These are phyloP conservation scores for Coelastrella sp. DNA, from an alignment of 139 green algal genomes.

Conservation along the genomic window DNA sequence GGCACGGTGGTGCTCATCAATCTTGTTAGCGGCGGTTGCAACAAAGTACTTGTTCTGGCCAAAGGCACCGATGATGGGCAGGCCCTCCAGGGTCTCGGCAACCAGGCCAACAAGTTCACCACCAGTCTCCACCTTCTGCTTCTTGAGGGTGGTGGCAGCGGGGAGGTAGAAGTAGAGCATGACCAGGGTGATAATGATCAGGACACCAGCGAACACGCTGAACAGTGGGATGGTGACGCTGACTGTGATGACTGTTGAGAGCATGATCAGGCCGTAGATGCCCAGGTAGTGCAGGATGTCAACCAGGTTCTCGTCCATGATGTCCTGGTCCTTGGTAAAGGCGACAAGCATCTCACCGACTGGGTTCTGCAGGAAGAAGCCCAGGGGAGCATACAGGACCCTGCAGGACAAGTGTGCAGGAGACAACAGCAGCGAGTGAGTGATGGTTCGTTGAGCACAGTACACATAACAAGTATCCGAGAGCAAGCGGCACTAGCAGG, in stretches of 20 bases:
- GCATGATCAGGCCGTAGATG: slow-evolving; percentile 76
- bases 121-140: slow-evolving; percentile 58
- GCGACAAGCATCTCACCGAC: slow-evolving; percentile 73
- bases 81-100: slow-evolving; percentile 72
- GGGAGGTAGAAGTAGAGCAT: slow-evolving; percentile 75
- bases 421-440: neutral
- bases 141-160: slow-evolving; percentile 73
- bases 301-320: slow-evolving; percentile 73
- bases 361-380: slow-evolving; percentile 76
- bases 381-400: slow-evolving; percentile 68
- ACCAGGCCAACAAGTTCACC: slow-evolving; percentile 69
- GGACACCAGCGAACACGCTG: slow-evolving; percentile 59
- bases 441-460: too few relatives aligned
- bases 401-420: slow-evolving; percentile 19
- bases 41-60: slow-evolving; percentile 65
- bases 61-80: slow-evolving; percentile 69
- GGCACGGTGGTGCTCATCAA: slow-evolving; percentile 59
- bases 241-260: slow-evolving; percentile 73
- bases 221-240: slow-evolving; percentile 74
- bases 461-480: too few relatives aligned
- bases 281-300: slow-evolving; percentile 68
- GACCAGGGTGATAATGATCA: slow-evolving; percentile 64
- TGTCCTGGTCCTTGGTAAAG: slow-evolving; percentile 78
- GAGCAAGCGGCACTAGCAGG: too few relatives aligned
- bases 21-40: slow-evolving; percentile 47